Conservation (phyloP, 441 rosid species). For the Erodium moschatum region DNA sequence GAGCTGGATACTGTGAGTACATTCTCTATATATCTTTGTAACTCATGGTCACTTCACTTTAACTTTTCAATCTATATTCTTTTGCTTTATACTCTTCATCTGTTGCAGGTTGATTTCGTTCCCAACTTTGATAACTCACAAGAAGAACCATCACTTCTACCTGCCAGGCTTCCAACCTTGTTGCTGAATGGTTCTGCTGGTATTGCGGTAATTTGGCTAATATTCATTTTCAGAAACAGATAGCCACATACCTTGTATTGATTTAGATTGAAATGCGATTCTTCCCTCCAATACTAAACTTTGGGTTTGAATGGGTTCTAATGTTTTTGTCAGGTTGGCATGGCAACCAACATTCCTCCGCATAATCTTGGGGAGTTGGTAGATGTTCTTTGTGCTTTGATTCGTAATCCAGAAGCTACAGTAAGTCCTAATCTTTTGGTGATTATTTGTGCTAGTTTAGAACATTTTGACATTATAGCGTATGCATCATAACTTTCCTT, state of each 20-base stretch:
- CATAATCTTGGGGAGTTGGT: conserved; percentile 96
- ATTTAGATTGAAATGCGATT: background rate
- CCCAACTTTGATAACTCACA: conserved; percentile 87
- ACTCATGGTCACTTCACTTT: conserved; percentile 5
- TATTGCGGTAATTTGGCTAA: conserved; percentile 55
- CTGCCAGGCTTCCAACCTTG: conserved; percentile 83
- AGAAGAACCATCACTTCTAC: conserved; percentile 81
- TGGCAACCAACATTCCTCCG: conserved; percentile 98
- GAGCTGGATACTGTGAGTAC: conserved; percentile 68
- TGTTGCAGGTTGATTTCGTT: conserved; percentile 75
- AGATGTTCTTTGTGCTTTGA: conserved; percentile 84
- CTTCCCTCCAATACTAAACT: background rate
- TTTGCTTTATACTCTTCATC: conserved; percentile 3
- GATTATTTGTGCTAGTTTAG: background rate
- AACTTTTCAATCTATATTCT: background rate
- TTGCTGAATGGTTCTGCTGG: conserved; percentile 93
- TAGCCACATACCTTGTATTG: background rate
- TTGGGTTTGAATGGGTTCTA: background rate
- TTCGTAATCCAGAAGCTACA: conserved; percentile 81
- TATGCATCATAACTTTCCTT: background rate
- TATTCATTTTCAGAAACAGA: conserved; percentile 13
- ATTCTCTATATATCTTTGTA: conserved; percentile 9
- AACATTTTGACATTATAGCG: background rate
- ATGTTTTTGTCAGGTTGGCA: conserved; percentile 58
- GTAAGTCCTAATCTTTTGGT: conserved; percentile 31